A percentile compares a stretch with the other conserved stretches of the same genome.
Conservation (phyloP, 2,329 filamentous ascomycete genomes). For the Exophiala aquamarina region DNA sequence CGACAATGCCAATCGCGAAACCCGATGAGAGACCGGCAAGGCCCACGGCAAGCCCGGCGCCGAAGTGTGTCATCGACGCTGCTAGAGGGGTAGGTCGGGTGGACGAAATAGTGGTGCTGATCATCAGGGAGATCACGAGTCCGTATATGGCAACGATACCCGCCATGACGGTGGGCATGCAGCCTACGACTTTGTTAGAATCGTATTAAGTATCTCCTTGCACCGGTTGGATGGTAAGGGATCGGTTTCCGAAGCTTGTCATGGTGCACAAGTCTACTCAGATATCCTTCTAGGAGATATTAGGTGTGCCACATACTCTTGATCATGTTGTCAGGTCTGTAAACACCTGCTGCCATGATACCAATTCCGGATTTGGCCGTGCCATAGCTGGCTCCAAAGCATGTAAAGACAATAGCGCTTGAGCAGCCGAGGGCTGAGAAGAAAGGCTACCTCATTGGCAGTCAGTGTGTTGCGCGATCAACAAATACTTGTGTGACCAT, state of each 20-base stretch:
- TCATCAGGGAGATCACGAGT: slow-evolving; percentile 82
- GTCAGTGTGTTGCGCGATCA: neutral
- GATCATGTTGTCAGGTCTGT: slow-evolving; percentile 96
- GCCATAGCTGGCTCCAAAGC: slow-evolving; percentile 94
- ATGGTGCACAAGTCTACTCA: no score
- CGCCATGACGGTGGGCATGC: slow-evolving; percentile 76
- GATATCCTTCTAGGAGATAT: no score
- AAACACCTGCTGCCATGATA: slow-evolving; percentile 97
- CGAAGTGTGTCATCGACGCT: slow-evolving; percentile 75
- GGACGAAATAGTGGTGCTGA: slow-evolving; percentile 72
- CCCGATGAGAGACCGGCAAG: slow-evolving; percentile 78
- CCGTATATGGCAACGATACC: slow-evolving; percentile 99
- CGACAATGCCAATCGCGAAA: slow-evolving; percentile 84
- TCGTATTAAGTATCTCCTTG: no score
- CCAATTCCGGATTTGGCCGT: slow-evolving; percentile 99
- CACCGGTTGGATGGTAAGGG: no score
- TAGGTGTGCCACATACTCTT: slow-evolving; percentile 72
- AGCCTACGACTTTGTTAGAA: neutral
- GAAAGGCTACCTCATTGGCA: slow-evolving; percentile 62
- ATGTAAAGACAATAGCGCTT: slow-evolving; percentile 92
- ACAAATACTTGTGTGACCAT: neutral
- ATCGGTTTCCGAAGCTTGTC: slow-evolving; percentile 12
- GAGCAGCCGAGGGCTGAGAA: slow-evolving; percentile 98
- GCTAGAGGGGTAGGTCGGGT: slow-evolving; percentile 72
- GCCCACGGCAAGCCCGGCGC: slow-evolving; percentile 79